These are phyloP conservation scores for Leccinum fuscescens DNA, from an alignment of 1,284 basidiomycete species.

Conservation along the genomic window DNA sequence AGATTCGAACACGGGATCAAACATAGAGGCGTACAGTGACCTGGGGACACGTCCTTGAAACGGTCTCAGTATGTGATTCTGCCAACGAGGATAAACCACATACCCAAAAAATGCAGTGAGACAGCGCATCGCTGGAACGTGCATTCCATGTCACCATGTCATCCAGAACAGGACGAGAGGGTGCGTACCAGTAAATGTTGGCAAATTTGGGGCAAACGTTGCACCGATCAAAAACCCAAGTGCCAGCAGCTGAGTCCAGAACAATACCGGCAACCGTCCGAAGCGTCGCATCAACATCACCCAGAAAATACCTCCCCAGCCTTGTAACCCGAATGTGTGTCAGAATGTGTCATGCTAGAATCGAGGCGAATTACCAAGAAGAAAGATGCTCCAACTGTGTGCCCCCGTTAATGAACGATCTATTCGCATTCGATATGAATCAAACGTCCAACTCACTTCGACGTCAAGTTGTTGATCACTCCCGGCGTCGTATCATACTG, in stretches of 20 bases:
- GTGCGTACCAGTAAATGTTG: slow-evolving; percentile 45
- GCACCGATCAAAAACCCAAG: slow-evolving; percentile 50
- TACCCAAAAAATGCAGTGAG: slow-evolving; percentile 70
- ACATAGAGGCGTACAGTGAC: slow-evolving; percentile 50
- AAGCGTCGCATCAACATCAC: slow-evolving; percentile 54
- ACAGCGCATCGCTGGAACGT: slow-evolving; percentile 61
- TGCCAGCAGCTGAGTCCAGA: slow-evolving; percentile 55
- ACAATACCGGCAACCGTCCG: slow-evolving; percentile 58
- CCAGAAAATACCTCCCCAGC: slow-evolving; percentile 54
- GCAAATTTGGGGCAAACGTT: slow-evolving; percentile 51
- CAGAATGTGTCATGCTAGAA: too few species aligned
- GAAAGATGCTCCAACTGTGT: too few species aligned
- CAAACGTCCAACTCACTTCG: slow-evolving; percentile 39
- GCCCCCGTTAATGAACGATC: neutral
- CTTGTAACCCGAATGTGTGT: slow-evolving; percentile 23
- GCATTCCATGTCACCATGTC: neutral
- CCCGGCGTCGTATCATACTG: slow-evolving; percentile 53
- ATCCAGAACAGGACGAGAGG: neutral
- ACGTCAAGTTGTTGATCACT: slow-evolving; percentile 55
- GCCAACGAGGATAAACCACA: slow-evolving; percentile 13
- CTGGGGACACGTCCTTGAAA: slow-evolving; percentile 59
- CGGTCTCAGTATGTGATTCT: slow-evolving; percentile 5
- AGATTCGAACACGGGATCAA: neutral
- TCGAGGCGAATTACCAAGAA: too few species aligned
- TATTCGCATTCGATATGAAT: neutral